Percentiles rank a stretch among this genome's conserved stretches.
phyloP scores from a whole-genome alignment of 2,329 filamentous ascomycete genomes.

The Aspergillus oerlinghausenensis region DNA sequence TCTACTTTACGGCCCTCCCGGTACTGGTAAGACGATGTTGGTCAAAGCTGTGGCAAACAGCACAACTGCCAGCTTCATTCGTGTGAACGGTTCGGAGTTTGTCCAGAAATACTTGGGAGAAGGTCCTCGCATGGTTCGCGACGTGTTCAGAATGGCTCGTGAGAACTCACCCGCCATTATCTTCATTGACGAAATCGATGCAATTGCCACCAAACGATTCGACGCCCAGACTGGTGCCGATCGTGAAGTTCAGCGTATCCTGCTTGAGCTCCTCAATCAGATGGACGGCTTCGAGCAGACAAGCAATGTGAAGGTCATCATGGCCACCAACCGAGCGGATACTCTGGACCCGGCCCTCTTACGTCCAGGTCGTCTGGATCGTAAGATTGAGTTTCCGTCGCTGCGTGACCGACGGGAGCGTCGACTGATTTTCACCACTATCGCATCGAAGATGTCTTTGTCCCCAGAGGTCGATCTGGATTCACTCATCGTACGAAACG shows the following conservation, averaged over 20 bases:
- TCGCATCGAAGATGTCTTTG: constrained; percentile 93
- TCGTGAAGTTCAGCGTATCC: constrained; percentile 95
- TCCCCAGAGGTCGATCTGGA: constrained; percentile 96
- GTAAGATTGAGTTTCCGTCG: constrained; percentile 98
- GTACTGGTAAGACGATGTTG: constrained; percentile 94
- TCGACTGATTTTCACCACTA: constrained; percentile 94
- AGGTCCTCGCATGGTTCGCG: constrained; percentile 96
- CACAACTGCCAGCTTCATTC: constrained; percentile 96
- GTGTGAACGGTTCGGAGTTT: constrained; percentile 96
- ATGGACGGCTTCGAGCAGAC: constrained; percentile 99
- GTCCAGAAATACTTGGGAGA: constrained; percentile 99
- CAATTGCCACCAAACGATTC: constrained; percentile 98
- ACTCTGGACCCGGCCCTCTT: constrained; percentile 93
- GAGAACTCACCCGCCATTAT: constrained; percentile 98
- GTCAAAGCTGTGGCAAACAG: constrained; percentile 98
- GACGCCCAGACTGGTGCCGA: constrained; percentile 98
- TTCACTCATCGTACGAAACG: constrained; percentile 92
- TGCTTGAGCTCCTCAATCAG: constrained; percentile 95
- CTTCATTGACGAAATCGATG: constrained; percentile 99
- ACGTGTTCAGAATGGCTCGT: constrained; percentile 97
- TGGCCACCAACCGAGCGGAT: constrained; percentile 98
- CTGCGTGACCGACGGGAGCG: constrained; percentile 90
- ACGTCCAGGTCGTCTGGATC: constrained; percentile 88
- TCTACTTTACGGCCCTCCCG: constrained; percentile 89
- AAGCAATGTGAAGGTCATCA: constrained; percentile 99